Base-by-base conservation (phyloP, 1,284 basidiomycete genomes). In the Trametes sp. region DNA sequence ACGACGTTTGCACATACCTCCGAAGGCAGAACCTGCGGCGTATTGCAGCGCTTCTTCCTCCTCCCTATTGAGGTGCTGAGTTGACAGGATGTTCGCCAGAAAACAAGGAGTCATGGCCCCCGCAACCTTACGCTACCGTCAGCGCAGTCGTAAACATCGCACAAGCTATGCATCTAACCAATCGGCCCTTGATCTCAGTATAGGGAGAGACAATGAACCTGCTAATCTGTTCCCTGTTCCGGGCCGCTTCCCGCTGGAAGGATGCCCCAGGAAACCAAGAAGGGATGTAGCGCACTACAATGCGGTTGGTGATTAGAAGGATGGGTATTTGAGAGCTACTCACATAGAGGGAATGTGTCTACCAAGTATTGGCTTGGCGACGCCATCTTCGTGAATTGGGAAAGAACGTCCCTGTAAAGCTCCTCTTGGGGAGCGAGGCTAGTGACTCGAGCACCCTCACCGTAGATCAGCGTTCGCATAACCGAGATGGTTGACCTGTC, bases 371-470 rank as follows among this genome's bases (percentile, higher is more conserved):
- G 14, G 33, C 50, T 36, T 4, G 50, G 50, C 19, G 50, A 31
- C 35, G 50, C 50, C 50, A 52, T 52, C 23, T 35, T 38, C 29
- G 29, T 52, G 23, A 52, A 52, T 23, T 52, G 31, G 31, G 14
- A 5, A 6, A 52, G 35, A 4, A 52, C 50, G 4, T 52, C 50
- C 33, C 14, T 24, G 5, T 16, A 24, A 11, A 36, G 16, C 23
- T 52, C 23, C 3, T 45, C 23, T 9, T 45, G 23, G 7, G n/a
- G 16, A 6, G 21, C n/a, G 8, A 7, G 10, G 6, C 7, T 6
- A n/a, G 6, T 14, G 7, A 7, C 10, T 23, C n/a, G 21, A 21
- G 10, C 10, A 7, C 24, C 21, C 21, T 9, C 23, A 11, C 44
- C 44, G 14, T 45, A 45, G 7, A 45, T n/a, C 4, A 45, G 21